Percentiles rank a stretch among this genome's conserved stretches.
Conservation (phyloP, 129 eudicot species). For the Artemisia annua region DNA sequence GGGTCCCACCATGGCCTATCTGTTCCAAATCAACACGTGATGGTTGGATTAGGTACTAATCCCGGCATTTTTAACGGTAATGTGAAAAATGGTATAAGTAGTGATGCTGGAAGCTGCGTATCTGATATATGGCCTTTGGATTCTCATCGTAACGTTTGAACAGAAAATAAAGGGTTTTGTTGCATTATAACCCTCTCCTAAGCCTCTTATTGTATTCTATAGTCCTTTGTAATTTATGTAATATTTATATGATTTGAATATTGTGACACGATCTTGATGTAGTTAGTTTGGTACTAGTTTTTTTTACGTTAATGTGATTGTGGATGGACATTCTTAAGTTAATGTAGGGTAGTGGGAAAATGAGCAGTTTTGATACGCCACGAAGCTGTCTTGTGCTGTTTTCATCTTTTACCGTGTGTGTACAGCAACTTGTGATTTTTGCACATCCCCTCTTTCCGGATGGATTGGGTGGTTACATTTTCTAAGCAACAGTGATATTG, state of each 20-base stretch:
- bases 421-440: too few relatives aligned
- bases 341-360: too few relatives aligned
- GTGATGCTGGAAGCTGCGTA: conserved; percentile 49
- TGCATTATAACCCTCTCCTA: conserved; percentile 11
- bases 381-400: too few relatives aligned
- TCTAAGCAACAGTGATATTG: too few relatives aligned
- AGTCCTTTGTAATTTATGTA: conserved; percentile 20
- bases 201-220: not conserved
- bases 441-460: too few relatives aligned
- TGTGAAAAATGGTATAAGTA: conserved; percentile 38
- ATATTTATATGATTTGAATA: conserved; percentile 18
- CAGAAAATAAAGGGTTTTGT: conserved; percentile 34
- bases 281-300: conserved; percentile 18
- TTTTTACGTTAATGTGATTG: not conserved
- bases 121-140: conserved; percentile 62
- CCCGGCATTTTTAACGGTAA: conserved; percentile 34
- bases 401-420: too few relatives aligned
- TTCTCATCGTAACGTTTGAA: conserved; percentile 41
- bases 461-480: too few relatives aligned
- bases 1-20: conserved; percentile 34
- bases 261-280: conserved; percentile 8
- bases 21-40: conserved; percentile 44
- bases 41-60: conserved; percentile 37
- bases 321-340: not conserved
- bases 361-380: too few relatives aligned